These are phyloP conservation scores for Brasenia schreberi DNA, from an alignment of 164 flowering plant species.

Conservation along the genomic window DNA sequence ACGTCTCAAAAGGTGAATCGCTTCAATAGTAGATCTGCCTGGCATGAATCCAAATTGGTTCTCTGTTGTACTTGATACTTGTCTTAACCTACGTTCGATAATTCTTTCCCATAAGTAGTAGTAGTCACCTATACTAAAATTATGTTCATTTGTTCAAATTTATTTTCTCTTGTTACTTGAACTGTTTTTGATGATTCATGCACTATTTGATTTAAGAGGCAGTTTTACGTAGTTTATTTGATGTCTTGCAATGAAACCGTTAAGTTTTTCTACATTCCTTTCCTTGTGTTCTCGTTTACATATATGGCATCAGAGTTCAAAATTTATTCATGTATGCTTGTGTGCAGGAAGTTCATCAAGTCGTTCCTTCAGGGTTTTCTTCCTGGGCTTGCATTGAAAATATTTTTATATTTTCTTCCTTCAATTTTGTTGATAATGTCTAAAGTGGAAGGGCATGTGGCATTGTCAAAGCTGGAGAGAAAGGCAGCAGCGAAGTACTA, in stretches of 20 bases:
- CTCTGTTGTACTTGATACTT: no score
- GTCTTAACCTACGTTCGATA: no score
- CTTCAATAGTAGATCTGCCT: no score
- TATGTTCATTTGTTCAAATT: background rate
- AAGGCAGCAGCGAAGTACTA: slow-evolving; percentile 81
- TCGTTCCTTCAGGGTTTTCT: slow-evolving; percentile 96
- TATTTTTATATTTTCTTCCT: slow-evolving; percentile 78
- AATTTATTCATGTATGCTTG: background rate
- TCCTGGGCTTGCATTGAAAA: slow-evolving; percentile 88
- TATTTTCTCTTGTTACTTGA: background rate
- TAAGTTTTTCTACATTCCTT: background rate
- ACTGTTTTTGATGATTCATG: background rate
- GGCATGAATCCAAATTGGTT: no score
- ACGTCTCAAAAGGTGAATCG: no score
- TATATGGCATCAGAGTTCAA: background rate
- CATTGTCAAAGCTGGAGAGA: slow-evolving; percentile 65
- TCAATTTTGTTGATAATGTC: slow-evolving; percentile 79
- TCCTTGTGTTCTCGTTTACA: background rate
- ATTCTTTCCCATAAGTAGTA: no score
- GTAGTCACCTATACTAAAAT: background rate
- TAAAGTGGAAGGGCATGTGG: slow-evolving; percentile 76
- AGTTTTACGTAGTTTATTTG: background rate
- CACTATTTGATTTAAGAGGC: background rate
- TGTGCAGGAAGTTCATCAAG: slow-evolving; percentile 59
- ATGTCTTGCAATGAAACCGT: background rate